A percentile compares a stretch with the other conserved stretches of the same genome.
Conservation (phyloP, 1,284 basidiomycete species). For the Polyporus tsugae region DNA sequence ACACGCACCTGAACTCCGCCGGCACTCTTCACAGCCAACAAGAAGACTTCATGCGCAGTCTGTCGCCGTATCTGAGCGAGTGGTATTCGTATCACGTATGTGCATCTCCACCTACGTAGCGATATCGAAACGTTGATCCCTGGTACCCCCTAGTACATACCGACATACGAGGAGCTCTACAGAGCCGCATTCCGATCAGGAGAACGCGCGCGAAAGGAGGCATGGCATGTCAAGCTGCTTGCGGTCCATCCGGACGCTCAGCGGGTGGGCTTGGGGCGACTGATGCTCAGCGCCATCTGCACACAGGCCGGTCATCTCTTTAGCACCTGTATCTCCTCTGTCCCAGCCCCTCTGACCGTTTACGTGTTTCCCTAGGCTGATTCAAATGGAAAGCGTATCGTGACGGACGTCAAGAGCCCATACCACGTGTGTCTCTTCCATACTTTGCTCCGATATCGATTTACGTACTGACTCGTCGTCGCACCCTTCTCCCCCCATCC, state of each 20-base stretch:
- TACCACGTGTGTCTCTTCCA: slow-evolving; percentile 30
- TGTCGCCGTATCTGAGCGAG: slow-evolving; percentile 30
- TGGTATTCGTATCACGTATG: slow-evolving; percentile 39
- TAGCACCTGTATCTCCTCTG: background rate
- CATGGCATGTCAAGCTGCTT: slow-evolving; percentile 38
- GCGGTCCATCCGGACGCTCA: slow-evolving; percentile 34
- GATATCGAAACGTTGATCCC: slow-evolving; percentile 10
- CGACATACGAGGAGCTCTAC: slow-evolving; percentile 41
- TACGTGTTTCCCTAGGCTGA: slow-evolving; percentile 30
- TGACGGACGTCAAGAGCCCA: slow-evolving; percentile 38
- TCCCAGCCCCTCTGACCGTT: slow-evolving; percentile 11
- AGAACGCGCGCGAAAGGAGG: slow-evolving; percentile 30
- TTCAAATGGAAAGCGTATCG: slow-evolving; percentile 17
- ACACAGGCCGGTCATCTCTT: slow-evolving; percentile 29
- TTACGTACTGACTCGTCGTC: background rate
- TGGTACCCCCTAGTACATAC: slow-evolving; percentile 31
- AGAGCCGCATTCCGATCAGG: slow-evolving; percentile 29
- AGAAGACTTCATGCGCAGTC: slow-evolving; percentile 24
- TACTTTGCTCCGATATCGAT: background rate
- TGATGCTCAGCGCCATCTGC: slow-evolving; percentile 30
- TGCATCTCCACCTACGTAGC: slow-evolving; percentile 3
- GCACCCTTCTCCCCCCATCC: background rate
- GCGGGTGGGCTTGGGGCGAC: slow-evolving; percentile 34
- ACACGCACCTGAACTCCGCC: slow-evolving; percentile 2
- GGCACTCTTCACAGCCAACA: slow-evolving; percentile 21